Evolutionary conservation across 768 basidiomycete genomes (phyloP).

Genomic region (Exidia glandulosa): DNA sequence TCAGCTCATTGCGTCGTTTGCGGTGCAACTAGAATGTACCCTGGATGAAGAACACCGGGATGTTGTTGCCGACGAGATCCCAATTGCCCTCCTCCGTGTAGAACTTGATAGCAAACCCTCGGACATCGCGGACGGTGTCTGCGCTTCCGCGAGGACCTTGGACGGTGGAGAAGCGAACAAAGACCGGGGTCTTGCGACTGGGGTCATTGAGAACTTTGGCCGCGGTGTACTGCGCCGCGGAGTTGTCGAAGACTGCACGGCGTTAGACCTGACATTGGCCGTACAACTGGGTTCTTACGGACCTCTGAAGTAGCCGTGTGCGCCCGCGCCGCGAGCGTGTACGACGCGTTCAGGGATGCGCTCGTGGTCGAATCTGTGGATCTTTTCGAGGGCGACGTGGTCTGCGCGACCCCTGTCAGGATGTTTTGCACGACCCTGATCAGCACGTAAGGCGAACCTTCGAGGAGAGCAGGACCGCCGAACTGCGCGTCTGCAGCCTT

Average conservation of each 20-base stretch:
- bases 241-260: slow-evolving; percentile 53
- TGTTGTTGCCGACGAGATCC: slow-evolving; percentile 64
- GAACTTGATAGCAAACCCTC: slow-evolving; percentile 77
- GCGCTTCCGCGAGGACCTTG: slow-evolving; percentile 74
- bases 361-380: slow-evolving; percentile 76
- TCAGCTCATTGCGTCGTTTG: background rate
- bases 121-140: slow-evolving; percentile 69
- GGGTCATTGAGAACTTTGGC: slow-evolving; percentile 67
- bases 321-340: slow-evolving; percentile 61
- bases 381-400: slow-evolving; percentile 63
- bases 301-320: slow-evolving; percentile 79
- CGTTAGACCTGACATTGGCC: too few species aligned
- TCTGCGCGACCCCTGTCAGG: slow-evolving; percentile 22
- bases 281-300: too few species aligned
- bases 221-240: slow-evolving; percentile 58
- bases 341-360: slow-evolving; percentile 68
- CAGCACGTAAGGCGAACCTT: slow-evolving; percentile 26
- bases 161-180: slow-evolving; percentile 81
- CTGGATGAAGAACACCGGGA: slow-evolving; percentile 76
- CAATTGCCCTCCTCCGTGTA: slow-evolving; percentile 80
- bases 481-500: slow-evolving; percentile 35
- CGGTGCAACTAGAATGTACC: slow-evolving; percentile 15
- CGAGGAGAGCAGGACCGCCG: slow-evolving; percentile 64
- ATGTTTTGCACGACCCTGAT: slow-evolving; percentile 9
- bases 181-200: slow-evolving; percentile 60